Conservation (phyloP, 176 grass and related monocot species). For the Phragmites australis region DNA sequence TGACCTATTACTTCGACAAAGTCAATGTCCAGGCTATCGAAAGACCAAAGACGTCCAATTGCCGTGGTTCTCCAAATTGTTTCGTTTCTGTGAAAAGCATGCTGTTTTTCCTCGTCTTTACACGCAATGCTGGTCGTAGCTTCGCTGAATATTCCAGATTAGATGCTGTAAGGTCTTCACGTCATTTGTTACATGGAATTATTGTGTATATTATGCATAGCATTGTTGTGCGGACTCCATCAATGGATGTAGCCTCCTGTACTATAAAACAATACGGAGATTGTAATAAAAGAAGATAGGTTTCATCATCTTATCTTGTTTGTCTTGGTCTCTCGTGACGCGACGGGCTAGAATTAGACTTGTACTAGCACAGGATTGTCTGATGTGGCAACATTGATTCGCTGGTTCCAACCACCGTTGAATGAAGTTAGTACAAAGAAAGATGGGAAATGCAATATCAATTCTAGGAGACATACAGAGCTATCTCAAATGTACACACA, state of each 20-base stretch:
- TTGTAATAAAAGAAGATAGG: neutral
- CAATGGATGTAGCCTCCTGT: neutral
- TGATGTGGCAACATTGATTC: neutral
- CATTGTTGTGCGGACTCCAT: neutral
- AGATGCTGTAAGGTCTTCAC: neutral
- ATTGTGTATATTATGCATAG: neutral
- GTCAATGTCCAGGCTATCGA: constrained; percentile 4
- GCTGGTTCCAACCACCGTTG: neutral
- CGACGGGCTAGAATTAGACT: neutral
- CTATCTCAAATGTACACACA: neutral
- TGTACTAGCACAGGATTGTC: neutral
- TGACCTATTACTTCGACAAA: neutral
- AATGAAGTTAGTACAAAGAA: neutral
- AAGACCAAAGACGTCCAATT: neutral
- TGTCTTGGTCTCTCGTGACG: neutral
- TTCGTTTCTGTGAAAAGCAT: constrained; percentile 24
- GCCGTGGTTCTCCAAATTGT: neutral
- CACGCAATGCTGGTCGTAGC: neutral
- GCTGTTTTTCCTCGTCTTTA: neutral
- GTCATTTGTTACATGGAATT: neutral
- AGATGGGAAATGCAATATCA: too few species aligned
- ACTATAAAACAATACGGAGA: neutral
- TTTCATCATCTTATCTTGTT: neutral
- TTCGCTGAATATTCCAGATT: constrained; percentile 7
- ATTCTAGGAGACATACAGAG: neutral